Base-by-base conservation (phyloP, 2,329 filamentous ascomycete species). In the Fusarium secorum region DNA sequence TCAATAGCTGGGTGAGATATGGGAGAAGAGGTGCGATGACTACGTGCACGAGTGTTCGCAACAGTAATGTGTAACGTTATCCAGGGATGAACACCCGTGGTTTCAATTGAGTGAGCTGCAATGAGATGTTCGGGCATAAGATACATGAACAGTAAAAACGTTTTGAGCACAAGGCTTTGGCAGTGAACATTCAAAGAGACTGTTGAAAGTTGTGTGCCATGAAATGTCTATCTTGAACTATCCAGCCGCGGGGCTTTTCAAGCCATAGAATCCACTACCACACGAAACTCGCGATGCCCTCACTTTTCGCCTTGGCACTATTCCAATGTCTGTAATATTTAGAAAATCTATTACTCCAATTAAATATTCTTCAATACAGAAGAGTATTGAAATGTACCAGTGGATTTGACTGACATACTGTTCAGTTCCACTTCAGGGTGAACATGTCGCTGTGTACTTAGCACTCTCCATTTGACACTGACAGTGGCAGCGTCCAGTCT, bases 271-370 rank as follows among this genome's bases (percentile, higher is more conserved):
- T 17, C 10, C 24, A 15, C 26, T 17, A 20, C 14, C 4, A 18
- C 17, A 35, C 14, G 10, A 39, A 39, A 26, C 55, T 32, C 55
- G 22, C 33, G 44, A 58, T 58, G 28, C 24, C 55, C 44, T 58
- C 55, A 52, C 24, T 32, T 53, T 53, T 26, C 7, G 7, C 7
- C 7, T 1, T 4, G 3, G 7, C 7, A 44, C 22, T 24, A 1
- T 14, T 22, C 7, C 3, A 33, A 9, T 18, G 14, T 14, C 17
- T 10, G 3, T 4, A 8, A 24, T 11, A 20, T 35, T 1, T 11
- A 5, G 11, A 5, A 6, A 3, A 35, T 18, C 1, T 1, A 33
- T 33, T 1, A 20, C 2, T 8, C 11, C 1, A 11, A 46, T 28
- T 5, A 11, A 2, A 46, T 28, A 5, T 0, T 6, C 13, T 28